Evolutionary conservation across 2,329 filamentous ascomycete species (phyloP).

Genomic region (Cercospora sp.): DNA sequence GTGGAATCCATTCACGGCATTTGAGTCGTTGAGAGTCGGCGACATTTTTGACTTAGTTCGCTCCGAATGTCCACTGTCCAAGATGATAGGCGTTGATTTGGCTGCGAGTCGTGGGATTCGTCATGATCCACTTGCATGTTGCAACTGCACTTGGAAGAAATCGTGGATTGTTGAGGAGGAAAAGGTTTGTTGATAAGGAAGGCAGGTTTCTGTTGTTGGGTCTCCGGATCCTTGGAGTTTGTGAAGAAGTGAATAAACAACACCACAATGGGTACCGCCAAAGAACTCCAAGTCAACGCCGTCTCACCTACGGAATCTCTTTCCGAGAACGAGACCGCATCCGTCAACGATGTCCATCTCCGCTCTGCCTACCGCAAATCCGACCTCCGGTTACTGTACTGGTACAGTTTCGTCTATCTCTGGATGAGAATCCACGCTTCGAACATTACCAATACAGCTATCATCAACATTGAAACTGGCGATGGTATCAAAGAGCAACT

Average conservation of each 20-base stretch:
- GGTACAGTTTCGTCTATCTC: constrained; percentile 39
- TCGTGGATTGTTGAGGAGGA: not conserved
- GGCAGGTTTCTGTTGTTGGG: not conserved
- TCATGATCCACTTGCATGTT: not conserved
- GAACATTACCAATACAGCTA: constrained; percentile 41
- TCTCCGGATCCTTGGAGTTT: not conserved
- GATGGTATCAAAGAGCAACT: constrained; percentile 39
- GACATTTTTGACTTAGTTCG: not conserved
- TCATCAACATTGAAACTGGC: constrained; percentile 40
- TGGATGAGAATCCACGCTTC: constrained; percentile 38
- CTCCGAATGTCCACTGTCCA: not conserved
- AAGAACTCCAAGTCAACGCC: not conserved
- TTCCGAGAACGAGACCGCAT: not conserved
- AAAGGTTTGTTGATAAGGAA: not conserved
- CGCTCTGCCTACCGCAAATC: constrained; percentile 33
- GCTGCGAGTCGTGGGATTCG: not conserved
- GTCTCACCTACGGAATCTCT: not conserved
- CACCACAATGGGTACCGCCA: not conserved
- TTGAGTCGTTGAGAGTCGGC: not conserved
- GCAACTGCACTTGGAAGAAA: not conserved
- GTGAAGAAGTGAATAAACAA: not conserved
- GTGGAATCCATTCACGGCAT: not conserved
- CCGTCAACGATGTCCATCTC: not conserved
- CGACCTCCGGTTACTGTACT: constrained; percentile 37
- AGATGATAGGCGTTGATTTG: not conserved